Base-by-base conservation (phyloP, 208 protist species). In the Vickermania ingenoplastis region DNA sequence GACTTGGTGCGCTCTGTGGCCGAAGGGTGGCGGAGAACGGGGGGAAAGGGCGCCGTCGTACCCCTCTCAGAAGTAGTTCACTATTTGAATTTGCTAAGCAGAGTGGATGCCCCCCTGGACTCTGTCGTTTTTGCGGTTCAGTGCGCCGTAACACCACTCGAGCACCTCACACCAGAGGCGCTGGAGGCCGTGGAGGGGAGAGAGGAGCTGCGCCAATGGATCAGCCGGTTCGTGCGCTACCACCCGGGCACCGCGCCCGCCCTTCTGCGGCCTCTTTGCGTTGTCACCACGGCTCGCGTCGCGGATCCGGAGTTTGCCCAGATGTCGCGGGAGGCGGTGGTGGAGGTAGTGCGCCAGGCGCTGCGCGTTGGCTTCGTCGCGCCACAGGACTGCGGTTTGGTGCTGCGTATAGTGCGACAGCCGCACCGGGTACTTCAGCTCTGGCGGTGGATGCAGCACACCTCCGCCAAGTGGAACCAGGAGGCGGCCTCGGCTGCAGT, bases 381-480 rank as follows among this genome's bases (percentile, higher is more conserved):
- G 36, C 79, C 87, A 21, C 64, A 21, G 3, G 81, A 85, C 49
- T 81, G 86, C 31, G 77, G 67, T 1, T 25, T 28, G n/a, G 69
- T 88, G 22, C 53, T 94, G 13, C 25, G 62, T 31, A 57, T 90
- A 4, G 57, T 91, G 17, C 57, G 68, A 54, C 61, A 50, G 4
- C 49, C 65, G 28, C 57, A 60, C 14, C 65, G 62, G 13, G 73
- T 82, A 21, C 51, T 64, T 5, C 50, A 48, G 22, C 65, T 86
- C 51, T 94, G 87, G 84, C 58, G 26, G n/a, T 94, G 87, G 84
- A 78, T 91, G 79, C 75, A 67, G 57, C 79, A 94, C 73, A 85
- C 87, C 2, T 87, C 83, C 2, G 87, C 81, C 14, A 73, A 74
- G 30, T 91, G 83, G 82, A 79, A 94, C 57, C 30, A 57, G 7